Conservation (phyloP, 306 rosid genomes). For the Prunus fruticosa region DNA sequence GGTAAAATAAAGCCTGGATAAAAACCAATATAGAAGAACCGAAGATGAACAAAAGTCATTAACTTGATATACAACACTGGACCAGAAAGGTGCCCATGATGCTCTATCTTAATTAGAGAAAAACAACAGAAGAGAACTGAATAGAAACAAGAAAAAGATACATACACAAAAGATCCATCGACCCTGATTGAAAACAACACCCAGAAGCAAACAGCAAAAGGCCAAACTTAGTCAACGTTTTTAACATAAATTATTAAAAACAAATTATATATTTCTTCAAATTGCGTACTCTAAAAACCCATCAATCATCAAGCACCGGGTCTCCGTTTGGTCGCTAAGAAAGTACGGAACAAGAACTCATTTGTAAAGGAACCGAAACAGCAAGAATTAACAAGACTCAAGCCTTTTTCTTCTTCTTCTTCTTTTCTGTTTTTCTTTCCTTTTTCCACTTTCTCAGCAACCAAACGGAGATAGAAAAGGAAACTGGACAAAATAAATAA, state of each 20-base stretch:
- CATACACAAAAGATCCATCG: conserved; percentile 28
- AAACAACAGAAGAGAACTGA: conserved; percentile 5
- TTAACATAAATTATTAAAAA: background rate
- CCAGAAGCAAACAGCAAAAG: conserved; percentile 16
- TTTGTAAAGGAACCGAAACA: background rate
- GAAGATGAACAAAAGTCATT: background rate
- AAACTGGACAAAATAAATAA: background rate
- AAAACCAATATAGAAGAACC: conserved; percentile 18
- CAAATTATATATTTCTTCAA: background rate
- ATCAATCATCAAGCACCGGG: conserved; percentile 10
- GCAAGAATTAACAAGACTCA: background rate
- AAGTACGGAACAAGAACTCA: background rate
- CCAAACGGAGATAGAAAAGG: conserved; percentile 17
- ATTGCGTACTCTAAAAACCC: background rate
- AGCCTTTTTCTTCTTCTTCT: background rate
- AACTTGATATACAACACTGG: background rate
- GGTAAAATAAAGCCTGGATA: conserved; percentile 76
- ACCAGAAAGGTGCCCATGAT: background rate
- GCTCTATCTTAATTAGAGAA: background rate
- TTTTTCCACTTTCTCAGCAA: conserved; percentile 9
- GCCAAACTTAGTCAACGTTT: conserved; percentile 22
- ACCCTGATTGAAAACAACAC: background rate
- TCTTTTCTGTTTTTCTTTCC: conserved; percentile 1
- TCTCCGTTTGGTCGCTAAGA: background rate
- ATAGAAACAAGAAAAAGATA: conserved; percentile 16